Evolutionary conservation across 495 filamentous ascomycete species (phyloP).

Genomic region (Aspergillus campestris): DNA sequence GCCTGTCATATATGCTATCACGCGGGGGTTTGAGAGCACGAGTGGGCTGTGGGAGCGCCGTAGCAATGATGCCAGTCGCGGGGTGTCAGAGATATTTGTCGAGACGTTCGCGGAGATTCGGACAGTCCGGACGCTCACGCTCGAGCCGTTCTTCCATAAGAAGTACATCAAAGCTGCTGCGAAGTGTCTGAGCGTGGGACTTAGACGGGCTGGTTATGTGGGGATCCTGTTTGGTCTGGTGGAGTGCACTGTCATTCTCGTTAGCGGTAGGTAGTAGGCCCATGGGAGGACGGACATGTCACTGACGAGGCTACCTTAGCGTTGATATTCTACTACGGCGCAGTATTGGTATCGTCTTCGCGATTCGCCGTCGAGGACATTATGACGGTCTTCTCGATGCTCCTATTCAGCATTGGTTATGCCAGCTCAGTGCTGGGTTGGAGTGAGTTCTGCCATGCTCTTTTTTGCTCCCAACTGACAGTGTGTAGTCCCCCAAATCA

Average conservation of each 20-base stretch:
- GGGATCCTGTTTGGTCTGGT: conserved; percentile 70
- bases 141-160: conserved; percentile 64
- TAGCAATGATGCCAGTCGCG: conserved; percentile 51
- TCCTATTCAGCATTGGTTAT: conserved; percentile 74
- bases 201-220: conserved; percentile 44
- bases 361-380: conserved; percentile 47
- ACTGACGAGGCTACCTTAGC: conserved; percentile 30
- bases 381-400: conserved; percentile 68
- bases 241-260: conserved; percentile 60
- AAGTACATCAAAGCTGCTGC: conserved; percentile 51
- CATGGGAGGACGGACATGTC: no score
- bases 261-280: conserved; percentile 40
- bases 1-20: conserved; percentile 60
- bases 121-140: conserved; percentile 67
- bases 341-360: conserved; percentile 45
- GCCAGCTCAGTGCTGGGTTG: conserved; percentile 58
- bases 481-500: conserved; percentile 63
- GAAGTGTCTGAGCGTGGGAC: conserved; percentile 18
- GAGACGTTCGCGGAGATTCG: conserved; percentile 80
- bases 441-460: conserved; percentile 26
- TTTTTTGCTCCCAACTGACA: conserved; percentile 3
- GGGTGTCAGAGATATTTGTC: conserved; percentile 50
- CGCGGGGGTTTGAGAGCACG: conserved; percentile 50
- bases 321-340: conserved; percentile 77
- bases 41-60: conserved; percentile 63